Conservation (phyloP, 2,329 filamentous ascomycete species). For the Xylariaceae sp. region DNA sequence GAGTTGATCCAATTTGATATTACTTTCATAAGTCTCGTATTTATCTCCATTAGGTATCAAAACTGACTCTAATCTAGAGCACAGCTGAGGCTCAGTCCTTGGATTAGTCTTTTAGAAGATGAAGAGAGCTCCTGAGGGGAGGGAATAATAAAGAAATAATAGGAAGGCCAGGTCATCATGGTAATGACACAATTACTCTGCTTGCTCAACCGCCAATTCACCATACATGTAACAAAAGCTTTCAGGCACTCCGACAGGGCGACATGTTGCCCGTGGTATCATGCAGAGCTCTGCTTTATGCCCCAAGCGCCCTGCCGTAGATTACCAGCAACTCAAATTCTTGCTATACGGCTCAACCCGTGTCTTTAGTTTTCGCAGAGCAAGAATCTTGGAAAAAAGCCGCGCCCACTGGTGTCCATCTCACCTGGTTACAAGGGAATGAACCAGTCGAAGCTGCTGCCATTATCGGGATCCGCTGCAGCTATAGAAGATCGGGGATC, state of each 20-base stretch:
- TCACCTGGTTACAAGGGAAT: background rate
- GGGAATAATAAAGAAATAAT: constrained; percentile 44
- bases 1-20: background rate
- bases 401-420: constrained; percentile 6
- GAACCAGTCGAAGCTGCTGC: background rate
- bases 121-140: constrained; percentile 33
- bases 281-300: constrained; percentile 23
- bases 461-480: constrained; percentile 13
- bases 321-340: constrained; percentile 21
- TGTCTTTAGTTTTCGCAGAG: constrained; percentile 18
- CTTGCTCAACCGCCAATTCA: constrained; percentile 36
- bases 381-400: constrained; percentile 21
- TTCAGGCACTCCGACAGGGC: constrained; percentile 24
- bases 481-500: constrained; percentile 16
- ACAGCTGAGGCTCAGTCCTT: constrained; percentile 33
- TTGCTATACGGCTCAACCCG: constrained; percentile 24
- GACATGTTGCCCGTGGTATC: constrained; percentile 23
- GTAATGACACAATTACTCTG: constrained; percentile 32
- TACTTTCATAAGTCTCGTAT: constrained; percentile 28
- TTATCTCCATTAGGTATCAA: constrained; percentile 40
- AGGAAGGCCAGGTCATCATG: constrained; percentile 37
- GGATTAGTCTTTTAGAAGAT: constrained; percentile 37
- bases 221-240: constrained; percentile 32
- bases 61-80: constrained; percentile 33
- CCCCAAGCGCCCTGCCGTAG: constrained; percentile 19